phyloP scores from a whole-genome alignment of 257 asterid genomes.

The Buddleja alternifolia region DNA sequence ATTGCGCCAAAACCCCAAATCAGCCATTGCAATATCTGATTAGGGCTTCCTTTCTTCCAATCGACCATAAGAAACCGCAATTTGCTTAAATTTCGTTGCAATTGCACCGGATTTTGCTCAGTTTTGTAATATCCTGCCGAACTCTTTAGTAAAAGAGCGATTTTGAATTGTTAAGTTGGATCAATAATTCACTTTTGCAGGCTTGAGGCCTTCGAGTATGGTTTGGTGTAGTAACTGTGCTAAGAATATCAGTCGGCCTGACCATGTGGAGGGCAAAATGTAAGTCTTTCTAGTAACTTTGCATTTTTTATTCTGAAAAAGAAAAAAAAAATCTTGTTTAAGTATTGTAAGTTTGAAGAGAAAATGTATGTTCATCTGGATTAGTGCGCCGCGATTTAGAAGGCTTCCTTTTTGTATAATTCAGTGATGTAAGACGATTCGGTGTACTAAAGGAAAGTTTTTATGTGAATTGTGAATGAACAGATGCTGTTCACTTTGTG shows the following conservation, averaged over 20 bases:
- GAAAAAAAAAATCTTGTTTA: background rate
- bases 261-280: constrained; percentile 48
- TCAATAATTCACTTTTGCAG: background rate
- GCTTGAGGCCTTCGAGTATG: constrained; percentile 31
- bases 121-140: background rate
- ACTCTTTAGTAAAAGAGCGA: background rate
- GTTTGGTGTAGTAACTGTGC: constrained; percentile 56
- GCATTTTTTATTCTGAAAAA: background rate
- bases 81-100: too few relatives aligned
- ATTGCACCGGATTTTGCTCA: too few relatives aligned
- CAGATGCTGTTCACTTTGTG: constrained; percentile 76
- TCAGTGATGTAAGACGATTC: background rate
- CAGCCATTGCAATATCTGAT: background rate
- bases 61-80: too few relatives aligned
- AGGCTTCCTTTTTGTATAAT: background rate
- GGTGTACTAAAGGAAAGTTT: background rate
- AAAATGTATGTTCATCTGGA: background rate
- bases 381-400: background rate
- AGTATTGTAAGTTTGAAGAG: background rate
- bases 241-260: constrained; percentile 34
- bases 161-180: background rate
- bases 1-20: constrained; percentile 13
- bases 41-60: too few relatives aligned
- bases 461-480: constrained; percentile 20
- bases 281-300: constrained; percentile 31